Conservation (phyloP, 257 asterid genomes). For the Forsythia viridissima region DNA sequence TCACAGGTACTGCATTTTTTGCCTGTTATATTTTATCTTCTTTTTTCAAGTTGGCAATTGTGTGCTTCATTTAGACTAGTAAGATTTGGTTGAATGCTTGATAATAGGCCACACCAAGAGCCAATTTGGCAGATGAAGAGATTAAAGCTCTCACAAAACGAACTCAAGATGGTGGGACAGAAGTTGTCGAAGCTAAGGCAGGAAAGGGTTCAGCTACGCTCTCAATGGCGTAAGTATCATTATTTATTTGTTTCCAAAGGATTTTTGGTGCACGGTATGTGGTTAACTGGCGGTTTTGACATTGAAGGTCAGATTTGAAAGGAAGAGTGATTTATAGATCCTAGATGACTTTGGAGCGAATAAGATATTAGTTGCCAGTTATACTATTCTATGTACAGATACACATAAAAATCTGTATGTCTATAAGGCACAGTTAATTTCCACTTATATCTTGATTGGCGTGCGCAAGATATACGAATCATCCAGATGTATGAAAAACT, state of each 20-base stretch:
- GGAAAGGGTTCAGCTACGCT: constrained; percentile 99
- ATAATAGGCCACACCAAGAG: constrained; percentile 71
- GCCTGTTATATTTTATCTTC: background rate
- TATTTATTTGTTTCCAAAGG: background rate
- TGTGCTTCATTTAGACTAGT: background rate
- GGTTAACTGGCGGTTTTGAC: background rate
- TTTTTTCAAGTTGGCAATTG: background rate
- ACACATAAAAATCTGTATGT: background rate
- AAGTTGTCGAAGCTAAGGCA: constrained; percentile 98
- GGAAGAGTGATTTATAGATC: background rate
- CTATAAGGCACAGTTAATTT: too few relatives aligned
- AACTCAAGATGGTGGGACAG: constrained; percentile 98
- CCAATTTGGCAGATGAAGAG: constrained; percentile 68
- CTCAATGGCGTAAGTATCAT: constrained; percentile 86
- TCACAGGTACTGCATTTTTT: constrained; percentile 56
- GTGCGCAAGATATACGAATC: background rate
- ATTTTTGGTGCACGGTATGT: background rate
- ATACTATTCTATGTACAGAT: background rate
- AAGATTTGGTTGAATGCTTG: background rate
- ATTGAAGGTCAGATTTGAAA: background rate
- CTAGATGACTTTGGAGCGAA: background rate
- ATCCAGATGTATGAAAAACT: background rate
- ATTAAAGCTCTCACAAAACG: constrained; percentile 79
- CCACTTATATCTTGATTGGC: background rate
- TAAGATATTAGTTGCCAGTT: background rate